Evolutionary conservation across 2,329 filamentous ascomycete species (phyloP).

Genomic region (Arthrobotrys entomopaga): DNA sequence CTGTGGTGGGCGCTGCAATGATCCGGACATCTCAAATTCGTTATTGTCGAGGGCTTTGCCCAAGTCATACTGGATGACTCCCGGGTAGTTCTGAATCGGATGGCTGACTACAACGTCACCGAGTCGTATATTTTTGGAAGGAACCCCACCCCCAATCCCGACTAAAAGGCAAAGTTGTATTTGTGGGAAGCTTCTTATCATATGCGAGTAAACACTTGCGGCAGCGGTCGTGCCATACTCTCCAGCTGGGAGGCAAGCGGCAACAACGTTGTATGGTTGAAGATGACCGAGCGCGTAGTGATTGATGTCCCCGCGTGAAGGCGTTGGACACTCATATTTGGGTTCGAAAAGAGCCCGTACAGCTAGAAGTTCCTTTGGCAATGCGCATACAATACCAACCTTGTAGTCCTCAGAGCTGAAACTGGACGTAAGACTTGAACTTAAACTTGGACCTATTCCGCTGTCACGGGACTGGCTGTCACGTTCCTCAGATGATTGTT

Average conservation of each 20-base stretch:
- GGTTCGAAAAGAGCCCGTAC: conserved; percentile 21
- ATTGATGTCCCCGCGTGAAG: conserved; percentile 1
- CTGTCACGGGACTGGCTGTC: background rate
- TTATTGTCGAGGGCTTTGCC: background rate
- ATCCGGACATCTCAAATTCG: background rate
- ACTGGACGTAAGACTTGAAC: background rate
- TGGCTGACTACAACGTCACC: conserved; percentile 38
- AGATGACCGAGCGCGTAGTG: conserved; percentile 22
- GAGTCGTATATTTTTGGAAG: conserved; percentile 22
- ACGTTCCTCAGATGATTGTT: background rate
- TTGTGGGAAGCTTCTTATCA: conserved; percentile 14
- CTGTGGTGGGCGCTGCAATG: background rate
- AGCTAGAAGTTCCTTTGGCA: conserved; percentile 21
- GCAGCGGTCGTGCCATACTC: conserved; percentile 22
- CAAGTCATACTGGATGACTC: conserved; percentile 9
- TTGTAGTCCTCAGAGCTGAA: conserved; percentile 5
- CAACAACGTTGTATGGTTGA: conserved; percentile 17
- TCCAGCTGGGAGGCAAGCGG: conserved; percentile 5
- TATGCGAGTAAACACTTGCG: conserved; percentile 1
- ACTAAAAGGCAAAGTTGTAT: conserved; percentile 22
- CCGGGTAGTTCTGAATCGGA: background rate
- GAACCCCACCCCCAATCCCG: conserved; percentile 32
- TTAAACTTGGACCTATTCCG: conserved; percentile 19
- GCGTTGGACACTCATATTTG: conserved; percentile 1
- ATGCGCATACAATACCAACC: conserved; percentile 20